These are phyloP conservation scores for Borovskyia barvae DNA, from an alignment of 208 protist genomes.

Conservation along the genomic window DNA sequence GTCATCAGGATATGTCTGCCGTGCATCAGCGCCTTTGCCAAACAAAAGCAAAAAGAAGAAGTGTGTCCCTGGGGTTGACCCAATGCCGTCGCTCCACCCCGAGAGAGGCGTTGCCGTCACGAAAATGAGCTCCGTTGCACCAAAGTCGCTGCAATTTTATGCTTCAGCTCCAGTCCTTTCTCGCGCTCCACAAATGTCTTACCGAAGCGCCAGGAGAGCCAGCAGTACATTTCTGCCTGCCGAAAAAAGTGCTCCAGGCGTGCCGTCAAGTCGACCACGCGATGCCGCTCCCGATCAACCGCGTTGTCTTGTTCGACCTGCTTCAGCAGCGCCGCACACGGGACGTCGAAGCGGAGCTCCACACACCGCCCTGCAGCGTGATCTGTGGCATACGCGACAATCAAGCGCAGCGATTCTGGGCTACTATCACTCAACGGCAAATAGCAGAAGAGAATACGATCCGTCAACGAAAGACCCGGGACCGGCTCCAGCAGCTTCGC, in stretches of 20 bases:
- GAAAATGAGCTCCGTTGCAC: no score
- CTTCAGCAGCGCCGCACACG: constrained; percentile 15
- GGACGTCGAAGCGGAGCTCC: constrained; percentile 39
- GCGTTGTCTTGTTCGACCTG: not conserved
- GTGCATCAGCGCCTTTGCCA: not conserved
- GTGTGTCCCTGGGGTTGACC: no score
- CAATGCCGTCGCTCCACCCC: no score
- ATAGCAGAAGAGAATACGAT: constrained; percentile 80
- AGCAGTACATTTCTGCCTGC: constrained; percentile 80
- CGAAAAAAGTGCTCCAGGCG: constrained; percentile 56
- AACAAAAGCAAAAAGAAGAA: not conserved
- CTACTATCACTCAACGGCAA: constrained; percentile 63
- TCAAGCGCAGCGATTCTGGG: constrained; percentile 37
- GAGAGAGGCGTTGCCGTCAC: no score
- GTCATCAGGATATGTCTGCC: no score
- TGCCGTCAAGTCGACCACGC: not conserved
- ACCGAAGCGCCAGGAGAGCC: constrained; percentile 82
- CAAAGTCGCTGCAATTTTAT: no score
- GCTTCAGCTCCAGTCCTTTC: constrained; percentile 41
- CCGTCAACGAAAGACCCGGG: constrained; percentile 34
- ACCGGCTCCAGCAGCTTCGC: constrained; percentile 59
- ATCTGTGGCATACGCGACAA: constrained; percentile 49
- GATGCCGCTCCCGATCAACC: not conserved
- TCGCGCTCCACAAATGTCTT: constrained; percentile 70
- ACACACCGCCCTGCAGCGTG: constrained; percentile 43